phyloP scores from a whole-genome alignment of 129 eudicot species.

The Centella asiatica region DNA sequence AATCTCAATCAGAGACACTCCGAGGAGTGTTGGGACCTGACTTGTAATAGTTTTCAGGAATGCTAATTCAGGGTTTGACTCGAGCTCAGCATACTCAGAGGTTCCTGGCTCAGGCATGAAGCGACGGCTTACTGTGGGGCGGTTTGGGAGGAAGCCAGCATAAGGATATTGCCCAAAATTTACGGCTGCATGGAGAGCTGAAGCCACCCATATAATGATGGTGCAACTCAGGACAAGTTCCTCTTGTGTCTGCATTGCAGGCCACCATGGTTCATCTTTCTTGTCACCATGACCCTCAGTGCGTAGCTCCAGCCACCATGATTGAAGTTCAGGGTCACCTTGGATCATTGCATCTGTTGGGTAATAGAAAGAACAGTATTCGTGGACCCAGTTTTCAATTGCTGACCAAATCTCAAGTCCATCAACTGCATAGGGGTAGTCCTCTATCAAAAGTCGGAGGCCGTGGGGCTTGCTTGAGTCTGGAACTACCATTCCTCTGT shows the following conservation, averaged over 20 bases:
- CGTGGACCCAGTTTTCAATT: slow-evolving; percentile 36
- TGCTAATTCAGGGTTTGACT: slow-evolving; percentile 34
- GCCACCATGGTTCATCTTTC: slow-evolving; percentile 57
- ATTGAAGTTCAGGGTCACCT: slow-evolving; percentile 34
- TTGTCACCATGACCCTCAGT: slow-evolving; percentile 51
- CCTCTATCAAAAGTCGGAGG: slow-evolving; percentile 33
- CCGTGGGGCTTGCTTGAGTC: slow-evolving; percentile 35
- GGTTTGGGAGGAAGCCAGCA: slow-evolving; percentile 52
- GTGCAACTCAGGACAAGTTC: slow-evolving; percentile 38
- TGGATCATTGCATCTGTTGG: slow-evolving; percentile 28
- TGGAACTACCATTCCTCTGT: slow-evolving; percentile 36
- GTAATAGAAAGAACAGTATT: slow-evolving; percentile 40
- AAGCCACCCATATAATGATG: slow-evolving; percentile 52
- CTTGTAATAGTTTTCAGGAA: slow-evolving; percentile 47
- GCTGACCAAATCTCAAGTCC: slow-evolving; percentile 58
- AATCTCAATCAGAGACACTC: slow-evolving; percentile 43
- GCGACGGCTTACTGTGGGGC: slow-evolving; percentile 53
- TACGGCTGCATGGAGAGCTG: slow-evolving; percentile 57
- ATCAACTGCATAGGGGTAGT: slow-evolving; percentile 50
- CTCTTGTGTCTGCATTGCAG: slow-evolving; percentile 27
- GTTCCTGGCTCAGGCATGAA: slow-evolving; percentile 44
- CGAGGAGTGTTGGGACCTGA: slow-evolving; percentile 45
- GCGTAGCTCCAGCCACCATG: slow-evolving; percentile 47
- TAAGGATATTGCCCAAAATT: slow-evolving; percentile 50
- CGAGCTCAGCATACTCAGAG: slow-evolving; percentile 32